Conservation (phyloP, 2,329 filamentous ascomycete genomes). For the Aspergillus luchuensis region DNA sequence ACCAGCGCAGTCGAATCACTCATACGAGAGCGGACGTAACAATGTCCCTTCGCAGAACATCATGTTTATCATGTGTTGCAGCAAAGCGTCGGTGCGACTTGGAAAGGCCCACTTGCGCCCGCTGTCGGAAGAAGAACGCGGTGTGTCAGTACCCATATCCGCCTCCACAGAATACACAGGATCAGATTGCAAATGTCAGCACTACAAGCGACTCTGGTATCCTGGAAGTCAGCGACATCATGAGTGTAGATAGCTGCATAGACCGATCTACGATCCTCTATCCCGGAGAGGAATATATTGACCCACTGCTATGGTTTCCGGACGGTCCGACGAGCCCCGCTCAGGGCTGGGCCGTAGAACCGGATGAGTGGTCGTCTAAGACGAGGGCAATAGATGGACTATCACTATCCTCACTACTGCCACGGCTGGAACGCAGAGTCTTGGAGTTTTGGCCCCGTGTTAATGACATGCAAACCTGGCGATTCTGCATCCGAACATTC, state of each 20-base stretch:
- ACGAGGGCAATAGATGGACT: neutral
- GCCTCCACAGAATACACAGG: neutral
- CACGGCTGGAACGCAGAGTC: slow-evolving; percentile 4
- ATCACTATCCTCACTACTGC: neutral
- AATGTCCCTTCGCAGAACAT: slow-evolving; percentile 12
- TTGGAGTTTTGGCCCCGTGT: slow-evolving; percentile 11
- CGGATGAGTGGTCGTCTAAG: neutral
- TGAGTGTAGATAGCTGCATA: neutral
- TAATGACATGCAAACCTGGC: slow-evolving; percentile 5
- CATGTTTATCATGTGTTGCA: slow-evolving; percentile 7
- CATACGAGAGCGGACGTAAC: neutral
- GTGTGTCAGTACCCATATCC: slow-evolving; percentile 10
- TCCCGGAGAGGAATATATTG: no score
- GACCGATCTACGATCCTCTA: neutral
- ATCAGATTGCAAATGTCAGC: neutral
- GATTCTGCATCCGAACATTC: neutral
- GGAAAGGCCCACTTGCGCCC: slow-evolving; percentile 1
- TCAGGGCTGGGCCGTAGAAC: neutral
- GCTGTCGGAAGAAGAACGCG: slow-evolving; percentile 1
- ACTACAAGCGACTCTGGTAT: neutral
- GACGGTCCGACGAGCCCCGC: no score
- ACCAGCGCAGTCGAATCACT: neutral
- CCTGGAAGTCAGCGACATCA: neutral
- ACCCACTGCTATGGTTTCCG: neutral
- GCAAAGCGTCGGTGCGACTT: slow-evolving; percentile 9